phyloP scores from a whole-genome alignment of 352 stramenopile genomes.

The Phytophthora brassicae region DNA sequence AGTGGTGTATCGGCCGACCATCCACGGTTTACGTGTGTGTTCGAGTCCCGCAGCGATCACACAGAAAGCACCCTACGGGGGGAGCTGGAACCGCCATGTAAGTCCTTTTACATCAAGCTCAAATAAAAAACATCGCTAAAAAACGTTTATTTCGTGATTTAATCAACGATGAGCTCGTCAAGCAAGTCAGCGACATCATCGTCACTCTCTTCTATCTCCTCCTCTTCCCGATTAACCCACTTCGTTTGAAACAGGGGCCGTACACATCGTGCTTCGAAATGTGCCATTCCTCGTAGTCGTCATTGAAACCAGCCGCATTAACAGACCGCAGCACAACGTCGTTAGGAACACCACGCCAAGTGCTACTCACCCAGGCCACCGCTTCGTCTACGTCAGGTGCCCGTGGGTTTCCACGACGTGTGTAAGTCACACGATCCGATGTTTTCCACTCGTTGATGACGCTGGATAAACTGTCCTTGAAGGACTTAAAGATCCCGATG shows the following conservation, averaged over 20 bases:
- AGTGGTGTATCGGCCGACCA: neutral
- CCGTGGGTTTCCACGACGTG: constrained; percentile 1
- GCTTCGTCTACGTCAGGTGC: neutral
- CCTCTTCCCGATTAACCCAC: neutral
- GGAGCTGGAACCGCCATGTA: neutral
- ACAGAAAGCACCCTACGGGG: neutral
- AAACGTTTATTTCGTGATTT: constrained; percentile 5
- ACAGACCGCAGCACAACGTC: neutral
- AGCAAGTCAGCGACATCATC: neutral
- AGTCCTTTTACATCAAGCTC: neutral
- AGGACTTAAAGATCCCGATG: constrained; percentile 23
- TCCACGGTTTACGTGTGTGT: neutral
- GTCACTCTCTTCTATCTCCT: neutral
- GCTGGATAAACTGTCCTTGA: constrained; percentile 9
- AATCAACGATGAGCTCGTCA: constrained; percentile 3
- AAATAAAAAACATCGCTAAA: neutral
- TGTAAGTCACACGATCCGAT: constrained; percentile 16
- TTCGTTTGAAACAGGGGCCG: neutral
- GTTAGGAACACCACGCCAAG: neutral
- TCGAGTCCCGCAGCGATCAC: neutral
- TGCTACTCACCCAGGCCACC: neutral
- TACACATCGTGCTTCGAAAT: neutral
- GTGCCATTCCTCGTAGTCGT: neutral
- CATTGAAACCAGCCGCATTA: constrained; percentile 1
- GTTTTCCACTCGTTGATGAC: constrained; percentile 16